Conservation (phyloP, 2,329 filamentous ascomycete genomes). For the Colletotrichum euphorbiae region DNA sequence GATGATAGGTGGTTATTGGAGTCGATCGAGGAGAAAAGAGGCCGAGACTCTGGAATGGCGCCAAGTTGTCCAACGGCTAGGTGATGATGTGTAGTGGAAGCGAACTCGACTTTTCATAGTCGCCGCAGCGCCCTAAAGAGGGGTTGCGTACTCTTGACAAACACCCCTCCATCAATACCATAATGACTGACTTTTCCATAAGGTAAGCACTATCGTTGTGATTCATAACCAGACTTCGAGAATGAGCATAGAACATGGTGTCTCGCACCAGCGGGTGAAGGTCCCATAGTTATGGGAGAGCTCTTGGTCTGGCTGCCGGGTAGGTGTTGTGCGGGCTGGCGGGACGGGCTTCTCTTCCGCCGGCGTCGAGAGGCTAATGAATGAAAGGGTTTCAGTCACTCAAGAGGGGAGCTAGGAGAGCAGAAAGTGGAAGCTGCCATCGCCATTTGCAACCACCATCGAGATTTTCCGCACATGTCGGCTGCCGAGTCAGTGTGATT, state of each 20-base stretch:
- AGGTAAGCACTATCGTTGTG: neutral
- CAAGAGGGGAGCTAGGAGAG: neutral
- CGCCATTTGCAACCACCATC: constrained; percentile 25
- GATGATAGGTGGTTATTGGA: neutral
- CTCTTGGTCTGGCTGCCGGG: neutral
- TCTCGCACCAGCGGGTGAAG: neutral
- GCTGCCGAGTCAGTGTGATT: neutral
- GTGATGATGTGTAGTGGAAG: neutral
- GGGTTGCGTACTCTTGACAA: too few relatives aligned
- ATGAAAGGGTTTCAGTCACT: constrained; percentile 3
- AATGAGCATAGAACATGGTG: neutral
- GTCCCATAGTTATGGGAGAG: constrained; percentile 1
- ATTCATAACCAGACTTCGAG: neutral
- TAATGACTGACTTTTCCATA: neutral
- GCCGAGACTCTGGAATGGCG: neutral
- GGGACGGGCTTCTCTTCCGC: neutral
- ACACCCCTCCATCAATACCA: neutral
- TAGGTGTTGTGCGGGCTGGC: neutral
- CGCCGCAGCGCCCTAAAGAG: too few relatives aligned
- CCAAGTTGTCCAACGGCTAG: constrained; percentile 3
- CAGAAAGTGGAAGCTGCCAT: constrained; percentile 11
- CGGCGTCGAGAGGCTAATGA: constrained; percentile 3
- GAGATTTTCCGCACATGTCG: constrained; percentile 2
- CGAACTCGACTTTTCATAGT: too few relatives aligned
- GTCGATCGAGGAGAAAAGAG: neutral